Base-by-base conservation (phyloP, 2,329 filamentous ascomycete genomes). In the Ascosphaera apis region DNA sequence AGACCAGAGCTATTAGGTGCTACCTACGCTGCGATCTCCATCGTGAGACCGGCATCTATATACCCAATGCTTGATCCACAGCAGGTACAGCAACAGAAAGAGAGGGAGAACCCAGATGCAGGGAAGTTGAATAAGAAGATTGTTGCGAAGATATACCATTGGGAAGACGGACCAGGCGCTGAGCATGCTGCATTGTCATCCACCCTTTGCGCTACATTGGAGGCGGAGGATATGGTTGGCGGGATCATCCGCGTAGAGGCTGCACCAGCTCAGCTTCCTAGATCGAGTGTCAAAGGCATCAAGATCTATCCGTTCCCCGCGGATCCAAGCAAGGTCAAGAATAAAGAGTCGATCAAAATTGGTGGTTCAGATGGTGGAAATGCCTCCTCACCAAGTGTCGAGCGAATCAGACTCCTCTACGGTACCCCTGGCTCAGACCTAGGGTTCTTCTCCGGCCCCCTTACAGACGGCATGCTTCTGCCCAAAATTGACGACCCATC, bases 401-500 rank as follows among this genome's bases (percentile, higher is more conserved):
- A 76, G 47, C 69, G 70, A 31, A 72, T 92, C 41, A 69, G 71
- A 42, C 66, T 73, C 8, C 67, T 81, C 2, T 88, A 88, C 45
- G 68, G 71, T 15, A 65, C 62, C 19, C 51, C 61, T 19, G 66
- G 62, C 27, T 60, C 58, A 0, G 67, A 68, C 15, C 56, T 61
- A 31, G 72, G 76, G 1, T 53, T 95, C 13, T 60, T 95, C 1
- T 69, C 78, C 37, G 88, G 88, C 0, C 83, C 88, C 3, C 52
- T 98, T 35, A 93, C 84, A 0, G 82, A 98, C 53, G 84, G 86
- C 2, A 77, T 86, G 57, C 56, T 93, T 11, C 56, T 98, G 15
- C 69, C 68, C 1, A 72, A 62, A 25, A 65, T 64, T 37, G 62
- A 65, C 39, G 70, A 58, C 15, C 58, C 66, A n/a, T 64, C 48